Evolutionary conservation across 2,329 filamentous ascomycete genomes (phyloP).

Genomic region (Stagonosporopsis tanaceti): DNA sequence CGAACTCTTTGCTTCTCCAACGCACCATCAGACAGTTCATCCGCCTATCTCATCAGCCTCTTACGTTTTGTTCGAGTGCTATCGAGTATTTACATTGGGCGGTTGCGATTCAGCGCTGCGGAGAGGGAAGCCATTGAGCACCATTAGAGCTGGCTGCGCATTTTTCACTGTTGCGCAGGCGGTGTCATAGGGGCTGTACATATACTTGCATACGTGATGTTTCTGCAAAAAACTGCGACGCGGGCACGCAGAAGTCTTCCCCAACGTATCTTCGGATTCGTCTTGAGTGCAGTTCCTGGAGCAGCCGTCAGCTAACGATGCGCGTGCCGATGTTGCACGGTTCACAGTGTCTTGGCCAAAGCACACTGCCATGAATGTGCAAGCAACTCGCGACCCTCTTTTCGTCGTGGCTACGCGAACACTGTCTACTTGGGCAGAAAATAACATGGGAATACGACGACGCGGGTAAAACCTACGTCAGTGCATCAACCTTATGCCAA

Average conservation of each 20-base stretch:
- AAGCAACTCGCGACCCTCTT: too few species aligned
- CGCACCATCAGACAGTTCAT: slow-evolving; percentile 53
- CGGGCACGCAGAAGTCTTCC: background rate
- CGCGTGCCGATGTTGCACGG: background rate
- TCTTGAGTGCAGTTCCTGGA: background rate
- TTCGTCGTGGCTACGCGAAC: too few species aligned
- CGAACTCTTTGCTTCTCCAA: slow-evolving; percentile 28
- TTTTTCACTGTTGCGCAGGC: slow-evolving; percentile 72
- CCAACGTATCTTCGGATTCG: background rate
- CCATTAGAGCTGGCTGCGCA: slow-evolving; percentile 79
- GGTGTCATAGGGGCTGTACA: slow-evolving; percentile 87
- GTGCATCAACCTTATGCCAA: too few species aligned
- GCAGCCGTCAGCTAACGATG: background rate
- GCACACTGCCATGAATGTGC: background rate
- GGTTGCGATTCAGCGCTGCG: slow-evolving; percentile 68
- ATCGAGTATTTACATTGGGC: slow-evolving; percentile 44
- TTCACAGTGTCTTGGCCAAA: background rate
- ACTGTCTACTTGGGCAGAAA: too few species aligned
- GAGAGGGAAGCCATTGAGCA: slow-evolving; percentile 63
- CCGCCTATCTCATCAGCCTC: slow-evolving; percentile 48
- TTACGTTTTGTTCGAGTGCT: slow-evolving; percentile 50
- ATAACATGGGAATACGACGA: too few species aligned
- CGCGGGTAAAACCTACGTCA: too few species aligned
- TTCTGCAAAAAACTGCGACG: background rate
- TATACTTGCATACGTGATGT: slow-evolving; percentile 34